A percentile compares a stretch with the other conserved stretches of the same genome.
These are phyloP conservation scores for Nasturtium officinale DNA, from an alignment of 345 rosid genomes.

Conservation along the genomic window DNA sequence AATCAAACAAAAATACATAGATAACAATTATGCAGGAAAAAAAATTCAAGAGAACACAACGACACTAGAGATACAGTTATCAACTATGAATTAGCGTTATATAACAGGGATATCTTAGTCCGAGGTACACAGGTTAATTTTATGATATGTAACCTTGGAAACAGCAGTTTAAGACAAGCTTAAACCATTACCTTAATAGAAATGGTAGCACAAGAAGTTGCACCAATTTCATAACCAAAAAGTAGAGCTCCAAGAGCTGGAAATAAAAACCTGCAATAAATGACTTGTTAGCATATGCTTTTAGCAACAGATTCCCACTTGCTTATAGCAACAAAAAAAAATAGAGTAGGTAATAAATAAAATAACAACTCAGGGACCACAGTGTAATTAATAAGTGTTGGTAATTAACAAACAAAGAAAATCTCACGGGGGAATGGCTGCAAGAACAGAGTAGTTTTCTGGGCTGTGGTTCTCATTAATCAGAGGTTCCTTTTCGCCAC, in stretches of 20 bases:
- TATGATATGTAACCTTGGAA: conserved; percentile 1
- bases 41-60: neutral
- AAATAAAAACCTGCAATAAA: conserved; percentile 82
- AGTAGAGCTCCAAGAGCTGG: conserved; percentile 96
- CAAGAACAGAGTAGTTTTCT: conserved; percentile 62
- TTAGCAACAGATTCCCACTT: conserved; percentile 11
- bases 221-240: conserved; percentile 95
- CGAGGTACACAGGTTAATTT: neutral
- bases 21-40: neutral
- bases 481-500: conserved; percentile 63
- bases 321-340: conserved; percentile 10
- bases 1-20: neutral
- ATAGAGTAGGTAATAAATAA: neutral
- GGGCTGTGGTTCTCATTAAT: conserved; percentile 48
- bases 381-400: neutral
- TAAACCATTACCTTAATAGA: conserved; percentile 60
- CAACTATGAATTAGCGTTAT: conserved; percentile 4
- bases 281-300: conserved; percentile 24
- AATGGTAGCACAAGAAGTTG: conserved; percentile 92
- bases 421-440: conserved; percentile 80
- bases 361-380: conserved; percentile 14
- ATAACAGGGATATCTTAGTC: neutral
- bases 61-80: neutral
- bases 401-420: conserved; percentile 20
- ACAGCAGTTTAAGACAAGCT: conserved; percentile 6